These are phyloP conservation scores for Hemileccinum rubropunctum DNA, from an alignment of 768 basidiomycete genomes.

Conservation along the genomic window DNA sequence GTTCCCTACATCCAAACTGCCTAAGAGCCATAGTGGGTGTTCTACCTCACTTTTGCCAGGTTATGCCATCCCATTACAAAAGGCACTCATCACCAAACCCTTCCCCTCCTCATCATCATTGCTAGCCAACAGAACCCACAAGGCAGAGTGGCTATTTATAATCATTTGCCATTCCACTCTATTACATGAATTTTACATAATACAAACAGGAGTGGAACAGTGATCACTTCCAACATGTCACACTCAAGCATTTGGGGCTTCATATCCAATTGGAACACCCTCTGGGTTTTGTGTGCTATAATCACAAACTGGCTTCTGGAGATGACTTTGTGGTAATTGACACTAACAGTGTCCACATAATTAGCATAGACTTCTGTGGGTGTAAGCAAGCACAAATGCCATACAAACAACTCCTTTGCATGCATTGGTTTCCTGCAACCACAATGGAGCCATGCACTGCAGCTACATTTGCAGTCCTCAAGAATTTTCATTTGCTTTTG, in stretches of 20 bases:
- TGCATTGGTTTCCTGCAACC: not conserved
- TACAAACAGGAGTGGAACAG: not conserved
- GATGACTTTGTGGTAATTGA: not conserved
- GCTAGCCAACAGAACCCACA: too few species aligned
- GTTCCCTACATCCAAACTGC: too few species aligned
- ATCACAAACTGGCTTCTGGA: not conserved
- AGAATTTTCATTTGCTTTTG: not conserved
- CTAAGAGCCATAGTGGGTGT: too few species aligned
- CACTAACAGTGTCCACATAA: not conserved
- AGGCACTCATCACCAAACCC: too few species aligned
- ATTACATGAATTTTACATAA: not conserved
- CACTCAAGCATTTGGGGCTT: not conserved
- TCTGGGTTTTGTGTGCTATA: not conserved
- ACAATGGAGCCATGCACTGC: not conserved
- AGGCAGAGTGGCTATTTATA: too few species aligned
- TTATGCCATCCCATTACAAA: too few species aligned
- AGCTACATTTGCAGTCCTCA: not conserved
- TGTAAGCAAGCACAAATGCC: not conserved
- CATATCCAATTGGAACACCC: constrained; percentile 1
- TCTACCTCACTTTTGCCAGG: too few species aligned
- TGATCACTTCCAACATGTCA: not conserved
- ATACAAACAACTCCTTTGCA: constrained; percentile 1
- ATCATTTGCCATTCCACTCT: too few species aligned
- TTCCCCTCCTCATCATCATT: too few species aligned
- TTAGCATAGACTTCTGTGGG: not conserved